A percentile compares a stretch with the other conserved stretches of the same genome.
These are phyloP conservation scores for Candida qinlingensis DNA, from an alignment of 805 yeast genomes.

Conservation along the genomic window DNA sequence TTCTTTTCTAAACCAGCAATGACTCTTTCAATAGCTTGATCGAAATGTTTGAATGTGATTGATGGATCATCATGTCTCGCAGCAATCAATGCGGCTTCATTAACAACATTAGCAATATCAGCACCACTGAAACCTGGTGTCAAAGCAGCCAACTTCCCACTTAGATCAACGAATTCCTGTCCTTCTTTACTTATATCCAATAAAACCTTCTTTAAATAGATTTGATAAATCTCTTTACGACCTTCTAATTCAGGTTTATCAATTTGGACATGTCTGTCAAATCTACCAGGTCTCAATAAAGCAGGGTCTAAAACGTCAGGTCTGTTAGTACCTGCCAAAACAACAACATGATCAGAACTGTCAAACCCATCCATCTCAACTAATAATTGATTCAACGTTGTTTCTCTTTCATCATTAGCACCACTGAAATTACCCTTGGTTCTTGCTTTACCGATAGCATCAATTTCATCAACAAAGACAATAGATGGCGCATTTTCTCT, in stretches of 20 bases:
- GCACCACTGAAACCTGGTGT: slow-evolving; percentile 99
- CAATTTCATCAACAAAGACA: slow-evolving; percentile 97
- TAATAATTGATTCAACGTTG: slow-evolving; percentile 88
- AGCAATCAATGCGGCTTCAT: slow-evolving; percentile 96
- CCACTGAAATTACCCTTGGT: slow-evolving; percentile 69
- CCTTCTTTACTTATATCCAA: slow-evolving; percentile 41
- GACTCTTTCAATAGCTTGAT: slow-evolving; percentile 94
- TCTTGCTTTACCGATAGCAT: slow-evolving; percentile 96
- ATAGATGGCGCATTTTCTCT: slow-evolving; percentile 93
- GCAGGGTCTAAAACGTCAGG: slow-evolving; percentile 93
- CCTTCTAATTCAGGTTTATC: slow-evolving; percentile 96
- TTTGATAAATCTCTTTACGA: slow-evolving; percentile 85
- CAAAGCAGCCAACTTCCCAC: slow-evolving; percentile 88
- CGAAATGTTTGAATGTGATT: slow-evolving; percentile 79
- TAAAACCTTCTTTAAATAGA: slow-evolving; percentile 72
- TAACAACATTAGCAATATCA: slow-evolving; percentile 94
- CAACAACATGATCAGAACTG: slow-evolving; percentile 88
- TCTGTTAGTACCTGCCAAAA: slow-evolving; percentile 95
- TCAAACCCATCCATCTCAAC: slow-evolving; percentile 99
- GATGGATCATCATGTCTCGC: slow-evolving; percentile 74
- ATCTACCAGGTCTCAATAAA: slow-evolving; percentile 93
- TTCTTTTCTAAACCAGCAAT: slow-evolving; percentile 95
- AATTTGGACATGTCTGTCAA: slow-evolving; percentile 86
- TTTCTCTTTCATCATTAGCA: slow-evolving; percentile 94
- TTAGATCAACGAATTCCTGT: slow-evolving; percentile 38